A percentile compares a stretch with the other conserved stretches of the same genome.
phyloP scores from a whole-genome alignment of 2,329 filamentous ascomycete genomes.

The Colletotrichum destructivum region DNA sequence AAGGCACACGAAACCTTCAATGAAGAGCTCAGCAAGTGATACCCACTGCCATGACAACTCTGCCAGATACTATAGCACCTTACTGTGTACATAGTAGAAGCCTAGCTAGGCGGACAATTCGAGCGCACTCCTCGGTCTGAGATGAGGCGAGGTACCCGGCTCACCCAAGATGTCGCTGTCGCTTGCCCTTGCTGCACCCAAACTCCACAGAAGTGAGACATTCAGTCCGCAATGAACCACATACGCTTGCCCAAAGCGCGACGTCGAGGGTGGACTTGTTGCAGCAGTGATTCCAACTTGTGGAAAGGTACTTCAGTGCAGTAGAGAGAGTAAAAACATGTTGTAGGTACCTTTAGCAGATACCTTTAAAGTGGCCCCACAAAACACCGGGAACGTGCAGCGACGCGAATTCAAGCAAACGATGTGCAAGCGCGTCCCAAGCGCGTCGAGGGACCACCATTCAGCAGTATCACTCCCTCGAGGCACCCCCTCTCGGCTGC shows the following conservation, averaged over 20 bases:
- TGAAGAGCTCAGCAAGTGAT: too few relatives aligned
- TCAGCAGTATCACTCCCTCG: slow-evolving; percentile 22
- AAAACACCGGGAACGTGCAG: slow-evolving; percentile 29
- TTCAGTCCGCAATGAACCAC: not conserved
- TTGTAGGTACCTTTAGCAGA: too few relatives aligned
- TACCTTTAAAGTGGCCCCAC: slow-evolving; percentile 10
- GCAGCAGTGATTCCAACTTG: slow-evolving; percentile 13
- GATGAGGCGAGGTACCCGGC: not conserved
- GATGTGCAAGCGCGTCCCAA: slow-evolving; percentile 33
- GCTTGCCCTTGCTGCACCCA: not conserved
- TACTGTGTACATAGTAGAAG: too few relatives aligned
- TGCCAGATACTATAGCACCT: too few relatives aligned
- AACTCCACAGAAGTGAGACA: not conserved
- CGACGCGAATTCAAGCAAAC: slow-evolving; percentile 29
- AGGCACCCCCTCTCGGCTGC: slow-evolving; percentile 15
- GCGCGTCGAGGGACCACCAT: slow-evolving; percentile 40
- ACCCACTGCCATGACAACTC: too few relatives aligned
- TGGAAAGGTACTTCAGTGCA: too few relatives aligned
- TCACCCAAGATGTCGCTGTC: not conserved
- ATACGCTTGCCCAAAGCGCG: not conserved
- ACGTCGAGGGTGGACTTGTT: slow-evolving; percentile 1
- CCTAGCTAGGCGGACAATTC: too few relatives aligned
- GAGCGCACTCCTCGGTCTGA: not conserved
- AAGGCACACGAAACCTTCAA: not conserved
- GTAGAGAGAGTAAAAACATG: too few relatives aligned